These are phyloP conservation scores for Echinochloa phyllopogon DNA, from an alignment of 176 grass and related monocot genomes.

Conservation along the genomic window DNA sequence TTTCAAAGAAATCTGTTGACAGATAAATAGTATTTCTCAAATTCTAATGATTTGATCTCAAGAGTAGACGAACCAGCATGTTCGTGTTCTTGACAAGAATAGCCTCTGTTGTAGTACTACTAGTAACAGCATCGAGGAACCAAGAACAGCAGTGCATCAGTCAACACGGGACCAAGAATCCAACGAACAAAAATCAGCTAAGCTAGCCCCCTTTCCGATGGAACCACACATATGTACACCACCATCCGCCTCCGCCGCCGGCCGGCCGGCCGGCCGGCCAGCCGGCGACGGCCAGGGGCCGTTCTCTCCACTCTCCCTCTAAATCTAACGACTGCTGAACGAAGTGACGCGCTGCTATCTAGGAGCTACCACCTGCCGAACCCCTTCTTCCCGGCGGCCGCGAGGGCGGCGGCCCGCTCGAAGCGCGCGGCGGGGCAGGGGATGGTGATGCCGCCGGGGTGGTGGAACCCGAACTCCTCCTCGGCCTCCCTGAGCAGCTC, in stretches of 20 bases:
- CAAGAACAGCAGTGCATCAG: background rate
- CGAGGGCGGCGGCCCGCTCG: constrained; percentile 66
- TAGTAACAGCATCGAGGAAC: background rate
- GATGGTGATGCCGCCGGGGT: constrained; percentile 96
- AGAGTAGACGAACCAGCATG: background rate
- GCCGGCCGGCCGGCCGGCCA: background rate
- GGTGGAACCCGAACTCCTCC: constrained; percentile 90
- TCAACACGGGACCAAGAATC: constrained; percentile 1
- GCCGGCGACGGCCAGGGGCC: background rate
- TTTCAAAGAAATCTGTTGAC: too few relatives aligned
- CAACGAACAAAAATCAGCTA: constrained; percentile 30
- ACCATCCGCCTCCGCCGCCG: constrained; percentile 19
- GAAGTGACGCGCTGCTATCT: too few relatives aligned
- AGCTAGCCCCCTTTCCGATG: constrained; percentile 20
- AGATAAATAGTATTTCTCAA: too few relatives aligned
- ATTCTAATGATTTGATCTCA: background rate
- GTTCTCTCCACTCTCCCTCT: background rate
- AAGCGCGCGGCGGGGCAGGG: constrained; percentile 79
- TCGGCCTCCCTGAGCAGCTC: constrained; percentile 88
- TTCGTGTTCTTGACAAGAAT: background rate
- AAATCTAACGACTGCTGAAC: background rate
- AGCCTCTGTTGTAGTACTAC: background rate
- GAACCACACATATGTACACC: constrained; percentile 50
- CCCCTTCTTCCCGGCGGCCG: constrained; percentile 48
- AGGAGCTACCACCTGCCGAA: constrained; percentile 48